Conservation (phyloP, 2,329 filamentous ascomycete genomes). For the Exophiala calicioides region DNA sequence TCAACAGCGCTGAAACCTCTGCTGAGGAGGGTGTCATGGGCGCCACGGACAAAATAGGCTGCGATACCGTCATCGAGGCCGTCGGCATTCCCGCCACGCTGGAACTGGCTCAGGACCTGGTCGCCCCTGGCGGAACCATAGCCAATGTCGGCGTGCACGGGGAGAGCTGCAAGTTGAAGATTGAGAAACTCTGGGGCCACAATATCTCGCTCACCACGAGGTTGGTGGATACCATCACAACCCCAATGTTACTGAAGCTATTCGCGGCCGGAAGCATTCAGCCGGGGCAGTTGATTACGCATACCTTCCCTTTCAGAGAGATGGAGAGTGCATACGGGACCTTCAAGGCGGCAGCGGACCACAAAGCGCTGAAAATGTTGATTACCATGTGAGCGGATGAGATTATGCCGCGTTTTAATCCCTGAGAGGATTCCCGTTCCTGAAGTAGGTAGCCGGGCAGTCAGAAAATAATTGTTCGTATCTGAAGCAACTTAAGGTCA, state of each 20-base stretch:
- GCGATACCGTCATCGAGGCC: slow-evolving; percentile 60
- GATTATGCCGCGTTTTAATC: neutral
- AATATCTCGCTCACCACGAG: slow-evolving; percentile 56
- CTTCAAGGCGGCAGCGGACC: slow-evolving; percentile 46
- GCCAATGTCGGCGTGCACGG: slow-evolving; percentile 63
- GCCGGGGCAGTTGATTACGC: slow-evolving; percentile 48
- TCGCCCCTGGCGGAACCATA: slow-evolving; percentile 56
- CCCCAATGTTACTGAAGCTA: slow-evolving; percentile 53
- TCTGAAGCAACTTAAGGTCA: no score
- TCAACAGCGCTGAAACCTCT: slow-evolving; percentile 44
- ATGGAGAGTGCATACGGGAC: slow-evolving; percentile 50
- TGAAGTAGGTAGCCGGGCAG: no score
- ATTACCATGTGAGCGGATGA: slow-evolving; percentile 34
- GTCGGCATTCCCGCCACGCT: slow-evolving; percentile 58
- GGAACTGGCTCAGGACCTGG: slow-evolving; percentile 54
- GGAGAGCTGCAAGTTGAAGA: slow-evolving; percentile 52
- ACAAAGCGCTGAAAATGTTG: slow-evolving; percentile 49
- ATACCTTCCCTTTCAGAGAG: slow-evolving; percentile 45
- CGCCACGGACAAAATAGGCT: slow-evolving; percentile 55
- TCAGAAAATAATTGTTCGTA: no score
- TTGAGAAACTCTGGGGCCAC: slow-evolving; percentile 57
- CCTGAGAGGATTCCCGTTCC: no score
- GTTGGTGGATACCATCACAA: slow-evolving; percentile 51
- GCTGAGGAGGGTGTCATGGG: slow-evolving; percentile 43
- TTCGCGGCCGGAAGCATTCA: slow-evolving; percentile 46